phyloP scores from a whole-genome alignment of 2,329 filamentous ascomycete genomes.

The Aureobasidium melanogenum region DNA sequence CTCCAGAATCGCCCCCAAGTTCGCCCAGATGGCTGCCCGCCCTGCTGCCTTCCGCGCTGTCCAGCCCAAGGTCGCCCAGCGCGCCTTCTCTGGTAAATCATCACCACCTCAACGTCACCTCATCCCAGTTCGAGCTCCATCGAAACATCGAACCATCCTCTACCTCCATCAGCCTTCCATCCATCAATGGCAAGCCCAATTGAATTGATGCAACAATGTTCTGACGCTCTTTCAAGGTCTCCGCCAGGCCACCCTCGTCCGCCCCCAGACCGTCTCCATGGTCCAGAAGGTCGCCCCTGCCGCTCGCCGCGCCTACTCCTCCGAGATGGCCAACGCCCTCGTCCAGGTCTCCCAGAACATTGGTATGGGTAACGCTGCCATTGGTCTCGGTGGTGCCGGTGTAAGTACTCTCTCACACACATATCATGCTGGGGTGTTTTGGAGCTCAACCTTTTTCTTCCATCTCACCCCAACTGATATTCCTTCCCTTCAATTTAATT shows the following conservation, averaged over 20 bases:
- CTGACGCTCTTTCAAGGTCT: constrained; percentile 15
- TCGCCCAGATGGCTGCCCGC: constrained; percentile 66
- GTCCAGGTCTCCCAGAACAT: constrained; percentile 87
- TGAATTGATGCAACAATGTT: constrained; percentile 14
- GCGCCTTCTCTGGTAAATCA: constrained; percentile 64
- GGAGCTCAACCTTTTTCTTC: background rate
- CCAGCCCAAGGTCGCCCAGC: constrained; percentile 44
- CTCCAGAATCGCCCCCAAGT: constrained; percentile 67
- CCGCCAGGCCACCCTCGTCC: constrained; percentile 50
- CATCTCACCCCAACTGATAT: background rate
- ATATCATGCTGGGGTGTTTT: background rate
- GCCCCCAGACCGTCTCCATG: constrained; percentile 61
- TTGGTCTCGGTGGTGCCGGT: constrained; percentile 55
- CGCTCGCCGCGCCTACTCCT: constrained; percentile 63
- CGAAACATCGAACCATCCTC: constrained; percentile 15
- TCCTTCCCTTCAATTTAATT: background rate
- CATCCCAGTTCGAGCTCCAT: constrained; percentile 37
- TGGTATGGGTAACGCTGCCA: constrained; percentile 81
- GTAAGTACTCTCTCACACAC: constrained; percentile 32
- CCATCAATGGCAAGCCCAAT: constrained; percentile 8
- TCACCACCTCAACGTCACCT: constrained; percentile 8
- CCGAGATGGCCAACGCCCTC: constrained; percentile 80
- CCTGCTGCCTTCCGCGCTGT: constrained; percentile 60
- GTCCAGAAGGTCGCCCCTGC: constrained; percentile 45
- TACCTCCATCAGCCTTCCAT: constrained; percentile 2